Evolutionary conservation across 164 flowering plant genomes (phyloP), one percentile per base, ranked within the genome.

Genomic region (Stephania cephalantha): DNA sequence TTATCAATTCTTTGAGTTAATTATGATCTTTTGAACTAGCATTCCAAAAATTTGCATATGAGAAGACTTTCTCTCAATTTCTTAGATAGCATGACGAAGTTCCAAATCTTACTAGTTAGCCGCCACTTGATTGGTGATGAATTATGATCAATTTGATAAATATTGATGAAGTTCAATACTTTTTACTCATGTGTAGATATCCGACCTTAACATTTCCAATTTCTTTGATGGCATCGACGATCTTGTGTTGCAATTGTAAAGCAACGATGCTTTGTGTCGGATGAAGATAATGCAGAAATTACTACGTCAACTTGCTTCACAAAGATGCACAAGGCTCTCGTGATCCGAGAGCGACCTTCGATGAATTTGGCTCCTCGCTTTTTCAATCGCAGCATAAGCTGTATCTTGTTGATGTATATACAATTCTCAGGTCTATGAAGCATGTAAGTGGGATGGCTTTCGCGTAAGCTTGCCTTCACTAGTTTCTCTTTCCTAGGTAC

Each of bases 231-330:
- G 93, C 93, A 63, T 84, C 83, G 17, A 88, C 83, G 46, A 90
- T 87, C 77, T 84, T 87, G 78, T 85, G 89, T 71, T 90, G 94
- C 30, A 87, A 80, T n/a, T 84, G 76, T 17, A 86, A 73, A 0
- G 76, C 79, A 29, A 87, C 86, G 63, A 85, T 82, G 1, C 53
- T 63, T 12, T 48, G 13, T 8, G 45, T 88, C 87, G 17, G 81
- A 86, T 5, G 90, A 91, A 2, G 94, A 85, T 1, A 90, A 77
- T 7, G 91, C 83, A 12, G 84, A 87, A n/a, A 90, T 77, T 7
- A 90, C 93, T 9, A 87, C 88, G 68, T 90, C 89, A 11, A 85
- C 91, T 7, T 79, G 81, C 71, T 83, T 87, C 20, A 90, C 85
- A 71, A 42, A 2, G 90, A 6, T 81, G 68, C 8, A 90, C 76